A percentile compares a stretch with the other conserved stretches of the same genome.
Conservation (phyloP, 257 asterid genomes). For the Petunia secreta region DNA sequence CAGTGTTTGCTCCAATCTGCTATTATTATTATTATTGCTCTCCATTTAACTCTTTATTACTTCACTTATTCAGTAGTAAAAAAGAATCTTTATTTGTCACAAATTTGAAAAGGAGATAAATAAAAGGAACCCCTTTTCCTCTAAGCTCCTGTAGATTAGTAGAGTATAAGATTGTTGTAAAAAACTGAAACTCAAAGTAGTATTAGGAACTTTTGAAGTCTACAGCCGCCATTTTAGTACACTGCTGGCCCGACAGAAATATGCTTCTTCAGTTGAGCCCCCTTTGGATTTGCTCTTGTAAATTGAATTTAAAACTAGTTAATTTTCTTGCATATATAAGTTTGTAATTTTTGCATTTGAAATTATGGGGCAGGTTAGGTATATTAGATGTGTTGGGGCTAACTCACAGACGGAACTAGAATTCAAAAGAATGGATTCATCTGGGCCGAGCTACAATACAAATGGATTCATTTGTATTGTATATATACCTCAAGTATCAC, state of each 20-base stretch:
- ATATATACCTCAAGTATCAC: no score
- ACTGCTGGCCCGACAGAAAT: background rate
- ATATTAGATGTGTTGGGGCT: no score
- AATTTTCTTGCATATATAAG: background rate
- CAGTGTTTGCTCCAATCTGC: conserved; percentile 64
- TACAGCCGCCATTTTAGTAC: conserved; percentile 24
- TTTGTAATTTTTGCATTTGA: no score
- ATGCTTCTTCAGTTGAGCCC: background rate
- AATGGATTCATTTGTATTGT: no score
- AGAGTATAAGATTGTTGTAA: background rate
- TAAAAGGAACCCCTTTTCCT: background rate
- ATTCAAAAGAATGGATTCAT: no score
- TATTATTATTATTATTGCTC: conserved; percentile 34
- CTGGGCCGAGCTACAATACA: no score
- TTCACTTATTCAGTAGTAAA: background rate
- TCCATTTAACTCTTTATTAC: conserved; percentile 33
- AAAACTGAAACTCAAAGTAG: background rate
- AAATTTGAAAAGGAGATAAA: background rate
- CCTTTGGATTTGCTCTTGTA: background rate
- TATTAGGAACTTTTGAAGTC: conserved; percentile 5
- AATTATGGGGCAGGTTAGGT: no score
- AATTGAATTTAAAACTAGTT: background rate
- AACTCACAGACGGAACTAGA: no score
- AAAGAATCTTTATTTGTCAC: background rate
- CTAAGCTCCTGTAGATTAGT: background rate